Percentiles rank a stretch among this genome's conserved stretches.
These are phyloP conservation scores for Skeletonema costatum DNA, from an alignment of 108 stramenopile genomes.

Conservation along the genomic window DNA sequence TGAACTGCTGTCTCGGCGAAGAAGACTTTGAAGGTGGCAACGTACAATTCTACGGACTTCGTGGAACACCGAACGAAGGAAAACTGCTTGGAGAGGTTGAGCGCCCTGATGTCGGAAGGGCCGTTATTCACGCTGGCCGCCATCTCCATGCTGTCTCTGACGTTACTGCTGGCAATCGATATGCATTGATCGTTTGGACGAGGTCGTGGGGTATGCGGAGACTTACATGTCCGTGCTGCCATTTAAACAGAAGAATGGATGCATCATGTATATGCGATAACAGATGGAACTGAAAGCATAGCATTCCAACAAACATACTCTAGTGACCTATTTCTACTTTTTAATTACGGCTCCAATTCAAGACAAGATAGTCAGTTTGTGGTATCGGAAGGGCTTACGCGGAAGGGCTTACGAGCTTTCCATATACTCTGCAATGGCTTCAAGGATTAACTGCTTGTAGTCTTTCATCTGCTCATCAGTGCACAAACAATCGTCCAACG, in stretches of 20 bases:
- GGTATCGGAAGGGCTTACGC: not conserved
- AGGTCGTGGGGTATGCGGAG: conserved; percentile 64
- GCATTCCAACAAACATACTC: not conserved
- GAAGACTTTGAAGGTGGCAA: conserved; percentile 64
- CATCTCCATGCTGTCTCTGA: conserved; percentile 79
- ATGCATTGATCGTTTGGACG: conserved; percentile 79
- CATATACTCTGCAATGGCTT: conserved; percentile 17
- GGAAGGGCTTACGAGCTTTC: not conserved
- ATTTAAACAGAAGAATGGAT: conserved; percentile 66
- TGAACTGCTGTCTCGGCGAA: conserved; percentile 81
- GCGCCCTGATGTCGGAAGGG: conserved; percentile 59
- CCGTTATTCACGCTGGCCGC: conserved; percentile 76
- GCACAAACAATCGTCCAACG: conserved; percentile 54
- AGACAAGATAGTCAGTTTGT: too few relatives aligned
- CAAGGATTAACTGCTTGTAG: conserved; percentile 20
- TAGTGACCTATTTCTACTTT: conserved; percentile 8
- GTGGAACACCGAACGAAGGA: conserved; percentile 64
- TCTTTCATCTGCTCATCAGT: conserved; percentile 53
- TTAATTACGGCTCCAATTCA: not conserved
- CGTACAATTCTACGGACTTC: conserved; percentile 72
- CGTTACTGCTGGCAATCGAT: conserved; percentile 73
- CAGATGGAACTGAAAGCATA: conserved; percentile 58
- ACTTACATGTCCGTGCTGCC: conserved; percentile 78
- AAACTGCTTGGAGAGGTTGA: conserved; percentile 48
- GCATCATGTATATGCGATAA: conserved; percentile 54